Base-by-base conservation (phyloP, 1,284 basidiomycete genomes). In the Trichosporon sp. region DNA sequence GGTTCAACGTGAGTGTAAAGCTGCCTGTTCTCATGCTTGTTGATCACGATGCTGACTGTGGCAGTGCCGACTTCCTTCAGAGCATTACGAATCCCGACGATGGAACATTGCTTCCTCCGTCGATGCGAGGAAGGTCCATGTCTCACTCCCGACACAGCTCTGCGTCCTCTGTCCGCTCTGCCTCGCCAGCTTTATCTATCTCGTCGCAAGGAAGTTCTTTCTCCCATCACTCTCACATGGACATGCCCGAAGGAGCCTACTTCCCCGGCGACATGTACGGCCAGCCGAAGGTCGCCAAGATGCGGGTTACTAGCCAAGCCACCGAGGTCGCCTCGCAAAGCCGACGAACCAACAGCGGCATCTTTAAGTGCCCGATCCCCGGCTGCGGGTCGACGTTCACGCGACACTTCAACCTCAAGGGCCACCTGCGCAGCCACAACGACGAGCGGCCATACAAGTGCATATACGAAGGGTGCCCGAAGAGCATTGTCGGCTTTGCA, bases 321-420 rank as follows among this genome's bases (percentile, higher is more conserved):
- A 97, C 95, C 0, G 93, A 96, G 83, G 89, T 92, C 3, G 95
- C 95, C 2, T 94, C 92, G 78, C 92, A 92, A 51, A 94, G 91
- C 80, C 88, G 95, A 67, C 86, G 95, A 66, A 89, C 93, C 76
- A 95, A 96, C 80, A 92, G 94, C 82, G 95, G 94, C 0, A 89
- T 92, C 77, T 96, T 96, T 84, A 88, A 90, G 68, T 98, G 95
- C 84, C 12, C 26, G 77, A 93, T 98, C 8, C 94, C 94, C 12
- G 95, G 94, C 12, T 98, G 95, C 85, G 93, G 92, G 65, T 95
- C 93, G 84, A 96, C 95, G 3, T 98, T 96, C 84, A 96, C 94
- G 88, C 88, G 84, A 37, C 85, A 85, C 77, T 86, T 86, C 82
- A 87, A 87, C 72, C 72, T 86, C 71, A 82, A 86, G 90, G 95